Evolutionary conservation across 306 rosid species (phyloP), one percentile per base, ranked within the genome.

Genomic region (Pterocarpus santalinus): DNA sequence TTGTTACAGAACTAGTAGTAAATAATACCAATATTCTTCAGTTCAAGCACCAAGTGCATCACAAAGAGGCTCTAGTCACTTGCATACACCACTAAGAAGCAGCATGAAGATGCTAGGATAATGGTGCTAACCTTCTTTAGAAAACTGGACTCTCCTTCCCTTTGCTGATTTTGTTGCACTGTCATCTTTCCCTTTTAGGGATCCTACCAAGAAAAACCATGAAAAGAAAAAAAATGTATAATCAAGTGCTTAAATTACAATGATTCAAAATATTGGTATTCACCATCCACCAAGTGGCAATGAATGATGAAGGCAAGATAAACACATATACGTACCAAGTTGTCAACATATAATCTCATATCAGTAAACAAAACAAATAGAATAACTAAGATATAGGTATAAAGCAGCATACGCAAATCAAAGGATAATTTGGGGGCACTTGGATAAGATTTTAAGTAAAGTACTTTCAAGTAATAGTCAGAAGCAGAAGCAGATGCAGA

Each of bases 81-180:
- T 35, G 62, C 67, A 79, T 35, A 64, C 73, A 65, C 73, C 76
- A 75, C 14, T 22, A 12, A 75, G 30, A 61, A 85, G 74, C 33
- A 64, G 58, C 16, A 73, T 64, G 46, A 47, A 64, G 63, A 61
- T 36, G n/a, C 14, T 52, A 69, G 56, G 74, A 64, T 51, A 43
- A 51, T 35, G 16, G 58, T 78, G 72, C 84, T 79, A 80, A 95
- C 97, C 94, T 88, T 86, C 86, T 60, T 65, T 39, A 36, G 89
- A 77, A 77, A 95, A 95, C 77, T 95, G 95, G 81, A 90, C 98
- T 84, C 65, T 93, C 86, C 88, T 93, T 66, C 89, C 91, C 85
- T 78, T 91, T 70, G 85, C 82, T 33, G 90, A 79, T 83, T 90
- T 93, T 62, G 89, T 15, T 38, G 95, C 79, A 87, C 90, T 88